Base-by-base conservation (phyloP, 352 stramenopile species). In the Globisporangium solare region DNA sequence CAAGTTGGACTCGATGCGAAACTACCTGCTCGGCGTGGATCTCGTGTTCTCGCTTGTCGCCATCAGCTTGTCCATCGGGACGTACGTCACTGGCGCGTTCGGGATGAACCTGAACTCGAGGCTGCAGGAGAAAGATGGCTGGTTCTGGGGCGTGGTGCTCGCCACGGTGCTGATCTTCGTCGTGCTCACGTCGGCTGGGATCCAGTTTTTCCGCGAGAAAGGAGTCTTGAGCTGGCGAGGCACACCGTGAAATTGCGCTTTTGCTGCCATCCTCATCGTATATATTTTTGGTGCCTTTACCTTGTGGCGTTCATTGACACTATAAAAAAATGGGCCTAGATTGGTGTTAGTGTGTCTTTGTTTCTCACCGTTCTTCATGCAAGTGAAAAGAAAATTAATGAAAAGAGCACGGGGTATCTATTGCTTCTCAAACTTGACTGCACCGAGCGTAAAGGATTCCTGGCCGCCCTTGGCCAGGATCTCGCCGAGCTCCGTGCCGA, bases 401-500 rank as follows among this genome's bases (percentile, higher is more conserved):
- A 27, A 43, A 27, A 51, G 13, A 51, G 24, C 17, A 43, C 10
- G 39, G 39, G 6, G 17, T 43, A 43, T 6, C 13, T n/a, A 43
- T 43, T 69, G 62, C 61, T 91, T 93, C 11, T 92, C 74, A 47
- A 92, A 94, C 54, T 79, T 81, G 55, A 89, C 80, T 45, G 84
- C 82, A 61, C 84, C 84, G 63, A 94, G 80, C 27, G 81, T 92
- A 43, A 94, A 94, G 42, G 86, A 69, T 42, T 89, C 83, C 57
- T 87, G 72, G 24, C 74, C 65, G 37, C 84, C 84, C 64, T 90
- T 90, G 15, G 84, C 78, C 45, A 94, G 68, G 52, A 92, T 78
- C 65, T 94, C 79, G 27, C 84, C 84, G 18, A 94, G 82, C 49
- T 90, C 86, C 22, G 84, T 94, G 64, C 82, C 84, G 56, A 92